Evolutionary conservation across 129 eudicot species (phyloP), one percentile per base, ranked within the genome.

Genomic region (Flaveria ramosissima): DNA sequence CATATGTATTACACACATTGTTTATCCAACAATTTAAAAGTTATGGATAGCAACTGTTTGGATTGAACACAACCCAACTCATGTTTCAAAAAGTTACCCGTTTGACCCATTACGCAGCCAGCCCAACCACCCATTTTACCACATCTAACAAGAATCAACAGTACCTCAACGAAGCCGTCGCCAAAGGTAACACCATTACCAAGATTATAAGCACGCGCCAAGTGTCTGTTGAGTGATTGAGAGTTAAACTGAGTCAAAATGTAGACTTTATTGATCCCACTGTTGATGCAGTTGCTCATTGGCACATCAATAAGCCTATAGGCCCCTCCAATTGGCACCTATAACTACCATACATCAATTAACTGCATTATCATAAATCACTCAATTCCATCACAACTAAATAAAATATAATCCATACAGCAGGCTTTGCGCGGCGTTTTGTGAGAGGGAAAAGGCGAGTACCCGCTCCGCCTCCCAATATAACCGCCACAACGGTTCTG

Each of bases 241-340:
- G 99, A 94, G 72, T 94, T 94, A 89, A 73, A 94, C 84, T 94
- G 99, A 56, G 99, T 94, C 53, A 94, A 89, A 65, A 94, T 91
- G 79, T 94, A 94, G 7, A 94, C 90, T 77, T 94, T 94, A 73
- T 91, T 89, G 84, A 94, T 83, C 72, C 97, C 97, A 57, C 99
- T 94, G 74, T 94, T 94, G 71, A 94, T 91, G 71, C 99, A 94
- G 84, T 94, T 94, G 81, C 99, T 94, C 97, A 94, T 91, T 6
- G 99, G 99, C 45, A 94, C 97, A 76, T 94, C 99, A 46, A 94
- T 91, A 59, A 94, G 80, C 83, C 99, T 82, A 63, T 94, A 94
- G 9, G 97, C 96, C 77, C 97, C 99, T 77, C 97, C 99, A 51
- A 94, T 89, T 1, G 99, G 97, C 51, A 93, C 98, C 98, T 93